Evolutionary conservation across 176 grass and related monocot species (phyloP), one percentile per base, ranked within the genome.

Genomic region (Aechmea fasciata): DNA sequence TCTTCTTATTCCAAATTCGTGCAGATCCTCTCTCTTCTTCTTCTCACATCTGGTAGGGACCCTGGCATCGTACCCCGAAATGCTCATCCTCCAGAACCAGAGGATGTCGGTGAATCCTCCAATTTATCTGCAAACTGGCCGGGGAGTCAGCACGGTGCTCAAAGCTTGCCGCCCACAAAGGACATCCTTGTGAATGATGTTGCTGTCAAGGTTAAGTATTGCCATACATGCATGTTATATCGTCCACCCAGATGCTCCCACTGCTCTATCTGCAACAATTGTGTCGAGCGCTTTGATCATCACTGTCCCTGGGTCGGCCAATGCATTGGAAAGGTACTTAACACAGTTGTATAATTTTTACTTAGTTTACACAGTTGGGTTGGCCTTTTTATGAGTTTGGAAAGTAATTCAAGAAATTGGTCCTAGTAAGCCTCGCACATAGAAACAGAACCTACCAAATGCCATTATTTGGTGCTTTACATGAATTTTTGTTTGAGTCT

Each of bases 191-290:
- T 91, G 13, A 91, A 87, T 84, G 81, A 81, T 48, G 78, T 87
- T 67, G 52, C 73, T 23, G 84, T 91, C 71, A 91, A 84, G 73
- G 84, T 91, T 51, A 91, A 84, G 69, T 91, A 91, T 70, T 91
- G 84, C 53, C 79, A 87, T 82, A 91, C 88, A 77, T 91, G 84
- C 80, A 91, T 91, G 88, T 62, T 91, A 13, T 91, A 91, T 79
- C 88, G 88, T 66, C 88, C 88, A n/a, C 88, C 88, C 61, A 86
- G 88, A 73, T 91, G 88, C 72, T 91, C 81, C 19, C 75, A 77
- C 47, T 77, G 75, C 75, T 77, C 75, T 8, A 77, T 77, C 25
- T 77, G 75, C 66, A 77, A 77, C 65, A 77, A 77, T 53, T 77
- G 75, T 69, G 75, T 77, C 13, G 75, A 77, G 18, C 66, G 88